These are phyloP conservation scores for Abrus pulchellus DNA, from an alignment of 306 rosid species.

Conservation along the genomic window DNA sequence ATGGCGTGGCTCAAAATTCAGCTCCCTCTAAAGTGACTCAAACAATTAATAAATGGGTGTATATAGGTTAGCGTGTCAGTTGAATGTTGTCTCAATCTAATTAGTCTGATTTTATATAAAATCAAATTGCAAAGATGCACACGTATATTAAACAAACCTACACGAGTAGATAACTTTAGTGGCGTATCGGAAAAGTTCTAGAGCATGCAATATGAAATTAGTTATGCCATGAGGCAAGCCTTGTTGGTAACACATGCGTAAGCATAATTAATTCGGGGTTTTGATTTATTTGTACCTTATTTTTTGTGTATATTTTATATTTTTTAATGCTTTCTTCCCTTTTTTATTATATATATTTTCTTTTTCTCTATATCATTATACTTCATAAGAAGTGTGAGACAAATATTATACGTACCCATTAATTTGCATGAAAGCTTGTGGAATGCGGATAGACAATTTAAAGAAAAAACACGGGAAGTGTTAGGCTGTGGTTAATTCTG, in stretches of 20 bases:
- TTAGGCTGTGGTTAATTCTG: background rate
- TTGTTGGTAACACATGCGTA: conserved; percentile 2
- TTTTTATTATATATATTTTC: no score
- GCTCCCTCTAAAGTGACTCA: conserved; percentile 6
- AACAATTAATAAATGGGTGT: background rate
- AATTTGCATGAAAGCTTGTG: background rate
- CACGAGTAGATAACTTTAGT: background rate
- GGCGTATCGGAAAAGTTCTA: conserved; percentile 4
- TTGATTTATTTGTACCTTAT: no score
- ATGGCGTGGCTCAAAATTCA: background rate
- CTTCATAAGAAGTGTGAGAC: no score
- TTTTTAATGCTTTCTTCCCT: no score
- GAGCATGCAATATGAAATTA: conserved; percentile 31
- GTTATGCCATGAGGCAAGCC: conserved; percentile 37
- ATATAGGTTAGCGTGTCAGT: background rate
- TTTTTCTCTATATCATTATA: no score
- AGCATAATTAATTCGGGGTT: background rate
- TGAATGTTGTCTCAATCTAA: background rate
- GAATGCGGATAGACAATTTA: conserved; percentile 1
- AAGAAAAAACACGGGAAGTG: background rate
- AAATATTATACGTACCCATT: no score
- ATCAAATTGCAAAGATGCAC: background rate
- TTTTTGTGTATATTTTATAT: no score
- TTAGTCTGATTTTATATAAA: conserved; percentile 1
- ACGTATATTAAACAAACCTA: background rate